Percentiles rank a stretch among this genome's conserved stretches.
Evolutionary conservation across 2,329 filamentous ascomycete genomes (phyloP).

Genomic region (Sporothrix pallida): DNA sequence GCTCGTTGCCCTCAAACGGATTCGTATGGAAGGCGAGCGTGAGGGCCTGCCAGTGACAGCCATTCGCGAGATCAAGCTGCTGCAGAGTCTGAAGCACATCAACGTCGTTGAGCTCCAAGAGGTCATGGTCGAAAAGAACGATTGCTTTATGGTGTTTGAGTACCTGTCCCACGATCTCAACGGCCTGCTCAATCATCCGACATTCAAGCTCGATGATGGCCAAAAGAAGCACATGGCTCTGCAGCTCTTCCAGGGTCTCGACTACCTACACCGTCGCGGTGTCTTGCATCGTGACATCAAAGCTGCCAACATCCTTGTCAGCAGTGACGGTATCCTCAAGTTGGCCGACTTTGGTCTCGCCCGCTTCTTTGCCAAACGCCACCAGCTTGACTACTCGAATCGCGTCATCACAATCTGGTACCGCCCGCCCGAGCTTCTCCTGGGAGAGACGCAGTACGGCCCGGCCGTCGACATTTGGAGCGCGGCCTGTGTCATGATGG

Average conservation of each 20-base stretch:
- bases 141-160: conserved; percentile 99
- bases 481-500: conserved; percentile 92
- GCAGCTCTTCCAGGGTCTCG: conserved; percentile 91
- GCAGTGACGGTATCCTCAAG: conserved; percentile 85
- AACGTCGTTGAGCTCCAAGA: conserved; percentile 86
- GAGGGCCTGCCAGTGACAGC: conserved; percentile 92
- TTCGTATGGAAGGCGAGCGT: conserved; percentile 90
- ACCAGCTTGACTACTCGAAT: conserved; percentile 95
- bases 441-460: conserved; percentile 89
- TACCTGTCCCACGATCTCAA: conserved; percentile 97
- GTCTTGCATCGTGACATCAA: conserved; percentile 98
- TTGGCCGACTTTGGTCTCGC: conserved; percentile 95
- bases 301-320: conserved; percentile 94
- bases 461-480: conserved; percentile 96
- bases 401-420: conserved; percentile 99
- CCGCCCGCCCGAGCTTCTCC: conserved; percentile 83
- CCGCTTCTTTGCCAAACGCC: conserved; percentile 91
- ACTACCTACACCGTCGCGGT: conserved; percentile 91
- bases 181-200: conserved; percentile 91
- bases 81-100: conserved; percentile 82
- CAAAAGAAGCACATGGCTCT: conserved; percentile 93
- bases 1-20: conserved; percentile 84
- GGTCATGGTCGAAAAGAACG: conserved; percentile 97
- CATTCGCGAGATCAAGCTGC: conserved; percentile 85
- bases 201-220: conserved; percentile 79